Conservation (phyloP, 2,329 filamentous ascomycete species). For the Aspergillus melleus region DNA sequence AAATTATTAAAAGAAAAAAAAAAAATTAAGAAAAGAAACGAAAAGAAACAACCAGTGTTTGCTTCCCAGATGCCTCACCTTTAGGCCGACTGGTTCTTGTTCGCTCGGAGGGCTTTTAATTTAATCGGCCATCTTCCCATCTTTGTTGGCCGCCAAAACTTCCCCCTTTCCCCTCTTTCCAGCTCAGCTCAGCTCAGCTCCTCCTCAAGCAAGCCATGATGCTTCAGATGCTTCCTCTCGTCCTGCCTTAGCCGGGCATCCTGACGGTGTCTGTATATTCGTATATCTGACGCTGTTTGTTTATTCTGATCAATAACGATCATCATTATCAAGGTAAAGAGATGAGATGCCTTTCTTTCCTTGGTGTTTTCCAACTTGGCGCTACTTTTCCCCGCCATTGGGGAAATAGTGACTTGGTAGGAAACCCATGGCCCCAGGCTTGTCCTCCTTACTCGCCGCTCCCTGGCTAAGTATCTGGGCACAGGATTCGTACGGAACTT, state of each 20-base stretch:
- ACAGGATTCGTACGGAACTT: conserved; percentile 17
- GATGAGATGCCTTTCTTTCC: conserved; percentile 1
- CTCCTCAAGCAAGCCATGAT: not conserved
- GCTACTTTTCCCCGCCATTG: not conserved
- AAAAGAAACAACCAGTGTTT: not conserved
- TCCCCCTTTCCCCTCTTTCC: not conserved
- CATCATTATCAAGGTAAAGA: conserved; percentile 9
- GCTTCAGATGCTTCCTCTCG: not conserved
- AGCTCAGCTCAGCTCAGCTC: not conserved
- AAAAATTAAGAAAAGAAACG: not conserved
- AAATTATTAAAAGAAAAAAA: not conserved
- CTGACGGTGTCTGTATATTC: not conserved
- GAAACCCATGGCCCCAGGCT: conserved; percentile 10
- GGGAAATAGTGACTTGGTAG: conserved; percentile 6
- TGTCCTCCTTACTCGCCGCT: conserved; percentile 14
- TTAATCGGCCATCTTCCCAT: not conserved
- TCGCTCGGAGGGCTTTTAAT: not conserved
- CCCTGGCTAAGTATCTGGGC: conserved; percentile 24
- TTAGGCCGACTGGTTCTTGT: not conserved
- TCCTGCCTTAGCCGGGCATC: not conserved
- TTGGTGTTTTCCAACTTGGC: not conserved
- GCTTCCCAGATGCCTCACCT: not conserved
- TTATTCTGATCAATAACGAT: not conserved
- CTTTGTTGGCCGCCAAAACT: not conserved
- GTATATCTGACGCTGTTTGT: not conserved